Conservation (phyloP, 2,329 filamentous ascomycete genomes). For the Stachybotrys echinatus region DNA sequence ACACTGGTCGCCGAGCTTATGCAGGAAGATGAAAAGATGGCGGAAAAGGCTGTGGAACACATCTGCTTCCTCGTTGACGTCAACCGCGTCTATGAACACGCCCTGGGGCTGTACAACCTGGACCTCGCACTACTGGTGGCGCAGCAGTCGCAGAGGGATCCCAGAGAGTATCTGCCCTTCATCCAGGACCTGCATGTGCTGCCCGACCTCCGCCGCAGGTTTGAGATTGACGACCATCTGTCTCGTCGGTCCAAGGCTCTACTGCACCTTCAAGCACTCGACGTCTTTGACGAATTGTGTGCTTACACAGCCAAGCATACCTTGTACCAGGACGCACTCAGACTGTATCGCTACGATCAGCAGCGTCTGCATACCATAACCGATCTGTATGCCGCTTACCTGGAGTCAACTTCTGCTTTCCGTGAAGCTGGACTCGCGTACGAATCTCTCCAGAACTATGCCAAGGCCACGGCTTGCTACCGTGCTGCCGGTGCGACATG, state of each 20-base stretch:
- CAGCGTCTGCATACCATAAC: constrained; percentile 64
- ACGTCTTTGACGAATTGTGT: constrained; percentile 72
- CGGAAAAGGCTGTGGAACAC: constrained; percentile 88
- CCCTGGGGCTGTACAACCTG: constrained; percentile 85
- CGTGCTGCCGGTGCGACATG: constrained; percentile 67
- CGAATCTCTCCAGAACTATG: constrained; percentile 74
- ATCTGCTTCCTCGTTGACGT: constrained; percentile 97
- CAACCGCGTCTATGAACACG: constrained; percentile 84
- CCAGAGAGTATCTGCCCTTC: constrained; percentile 91
- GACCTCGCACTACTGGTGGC: constrained; percentile 86
- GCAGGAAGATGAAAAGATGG: constrained; percentile 62
- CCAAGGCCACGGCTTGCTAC: constrained; percentile 75
- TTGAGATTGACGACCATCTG: constrained; percentile 85
- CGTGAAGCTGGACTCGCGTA: constrained; percentile 87
- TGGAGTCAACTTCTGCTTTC: constrained; percentile 70
- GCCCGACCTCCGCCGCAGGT: constrained; percentile 64
- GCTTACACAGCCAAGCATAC: constrained; percentile 73
- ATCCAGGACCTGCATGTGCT: constrained; percentile 80
- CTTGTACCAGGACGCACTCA: constrained; percentile 73
- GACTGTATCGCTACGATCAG: constrained; percentile 77
- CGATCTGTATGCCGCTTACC: constrained; percentile 70
- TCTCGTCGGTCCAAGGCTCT: constrained; percentile 73
- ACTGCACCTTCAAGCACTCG: constrained; percentile 65
- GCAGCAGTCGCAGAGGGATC: constrained; percentile 93
- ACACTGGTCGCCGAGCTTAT: constrained; percentile 70